phyloP scores from a whole-genome alignment of 179 eudicot genomes.

The Sideroxylon spinosum region DNA sequence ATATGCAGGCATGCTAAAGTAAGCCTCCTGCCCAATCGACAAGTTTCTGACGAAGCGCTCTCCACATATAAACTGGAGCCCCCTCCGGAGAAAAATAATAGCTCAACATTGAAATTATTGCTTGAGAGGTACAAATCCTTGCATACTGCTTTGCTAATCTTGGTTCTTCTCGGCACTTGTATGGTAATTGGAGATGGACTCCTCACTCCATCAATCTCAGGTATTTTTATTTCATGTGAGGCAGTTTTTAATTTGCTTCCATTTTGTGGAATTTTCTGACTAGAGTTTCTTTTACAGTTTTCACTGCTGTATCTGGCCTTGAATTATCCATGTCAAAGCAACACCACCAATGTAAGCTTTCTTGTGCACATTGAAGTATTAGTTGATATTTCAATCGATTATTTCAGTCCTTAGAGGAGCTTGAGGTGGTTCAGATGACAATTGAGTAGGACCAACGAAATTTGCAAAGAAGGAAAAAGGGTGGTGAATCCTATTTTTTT shows the following conservation, averaged over 20 bases:
- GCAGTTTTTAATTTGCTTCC: conserved; percentile 1
- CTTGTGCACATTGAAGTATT: neutral
- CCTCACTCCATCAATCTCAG: conserved; percentile 88
- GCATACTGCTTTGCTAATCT: conserved; percentile 67
- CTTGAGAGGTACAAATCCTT: conserved; percentile 66
- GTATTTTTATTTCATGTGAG: conserved; percentile 26
- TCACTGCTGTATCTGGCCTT: conserved; percentile 80
- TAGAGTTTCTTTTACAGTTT: conserved; percentile 43
- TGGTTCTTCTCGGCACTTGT: conserved; percentile 88
- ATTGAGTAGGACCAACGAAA: neutral
- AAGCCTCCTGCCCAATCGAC: conserved; percentile 79
- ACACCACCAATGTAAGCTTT: conserved; percentile 75
- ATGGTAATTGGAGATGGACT: conserved; percentile 92
- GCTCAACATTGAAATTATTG: conserved; percentile 49
- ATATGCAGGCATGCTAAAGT: conserved; percentile 92
- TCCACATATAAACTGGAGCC: conserved; percentile 78
- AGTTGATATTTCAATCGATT: neutral
- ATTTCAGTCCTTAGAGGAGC: neutral
- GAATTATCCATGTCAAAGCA: conserved; percentile 74
- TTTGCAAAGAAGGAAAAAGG: neutral
- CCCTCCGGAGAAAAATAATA: conserved; percentile 54
- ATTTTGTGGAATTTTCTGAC: conserved; percentile 4
- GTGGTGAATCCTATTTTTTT: neutral
- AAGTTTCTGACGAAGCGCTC: conserved; percentile 74
- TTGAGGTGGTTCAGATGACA: neutral